Evolutionary conservation across 1,139 yeast species (phyloP), one percentile per base, ranked within the genome.

Genomic region (Pichia sp.): DNA sequence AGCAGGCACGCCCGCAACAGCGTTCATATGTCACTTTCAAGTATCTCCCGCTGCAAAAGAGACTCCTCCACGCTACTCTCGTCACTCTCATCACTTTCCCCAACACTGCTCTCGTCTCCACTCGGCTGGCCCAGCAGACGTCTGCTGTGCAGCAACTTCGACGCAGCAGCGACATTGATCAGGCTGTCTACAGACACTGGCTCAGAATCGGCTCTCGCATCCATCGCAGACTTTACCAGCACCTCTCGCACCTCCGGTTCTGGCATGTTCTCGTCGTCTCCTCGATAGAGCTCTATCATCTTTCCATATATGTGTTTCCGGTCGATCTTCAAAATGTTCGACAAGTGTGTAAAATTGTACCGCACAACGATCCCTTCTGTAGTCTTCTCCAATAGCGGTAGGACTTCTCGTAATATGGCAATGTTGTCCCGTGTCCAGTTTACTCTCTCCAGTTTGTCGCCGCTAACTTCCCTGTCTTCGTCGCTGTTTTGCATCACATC

Each of bases 231-330:
- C 13, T 32, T 32, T 8, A 13, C 36, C 10, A 32, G 36, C 36
- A 32, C 10, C 36, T 32, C 36, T 32, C 36, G 36, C 13, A 13
- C 36, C 13, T 8, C 36, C 13, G 36, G 3, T 8, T 32, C 36
- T 13, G 10, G 36, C 36, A 13, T 32, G 10, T 8, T 32, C 13
- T 32, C 46, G 29, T 31, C 55, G 4, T 36, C 36, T n/a, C 23
- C 42, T 43, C 57, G 54, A 47, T 60, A 61, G 23, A 63, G 34
- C 47, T 63, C 67, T 19, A 64, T 61, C n/a, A 64, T 7, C 48
- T 64, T 64, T n/a, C 50, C 40, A 46, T 57, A 63, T 8, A 64
- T 57, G 4, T 48, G 49, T 1, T 23, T 40, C 47, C 59, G 63
- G 8, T 51, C 53, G 7, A 58, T 41, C 1, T 52, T 46, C 7